Evolutionary conservation across 1,284 basidiomycete species (phyloP), one percentile per base, ranked within the genome.

Genomic region (Wolfiporia cocos): DNA sequence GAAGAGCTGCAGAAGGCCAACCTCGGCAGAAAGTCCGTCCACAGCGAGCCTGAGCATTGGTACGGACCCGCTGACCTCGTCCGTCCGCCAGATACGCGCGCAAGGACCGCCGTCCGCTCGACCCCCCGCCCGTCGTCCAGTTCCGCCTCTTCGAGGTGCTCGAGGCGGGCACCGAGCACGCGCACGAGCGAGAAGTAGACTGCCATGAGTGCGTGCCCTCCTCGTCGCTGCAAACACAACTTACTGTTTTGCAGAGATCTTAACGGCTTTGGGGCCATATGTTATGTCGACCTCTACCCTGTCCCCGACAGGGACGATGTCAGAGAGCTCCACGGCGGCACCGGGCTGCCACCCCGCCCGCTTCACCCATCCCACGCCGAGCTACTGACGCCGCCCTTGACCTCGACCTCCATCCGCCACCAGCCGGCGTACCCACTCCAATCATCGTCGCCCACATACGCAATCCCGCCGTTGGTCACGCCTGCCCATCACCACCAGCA

Each of bases 271-370:
- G 78, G 77, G 7, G 64, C 80, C 14, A 56, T 82, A 2, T 82
- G 80, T 55, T 76, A 75, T 3, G 73, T 78, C 28, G 80, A 83
- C 60, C 65, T 82, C 15, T 82, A 79, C 48, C 71, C 73, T 3
- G 69, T 76, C 7, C 67, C 68, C 21, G 53, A 54, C 4, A 37
- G 51, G 22, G 55, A 56, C 37, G 42, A 46, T n/a, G 39, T n/a
- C 28, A 14, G 14, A 29, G 6, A 28, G 12, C n/a, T n/a, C n/a
- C n/a, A n/a, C n/a, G n/a, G n/a, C n/a, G n/a, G n/a, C n/a, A n/a
- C n/a, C n/a, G n/a, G n/a, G n/a, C n/a, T n/a, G n/a, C n/a, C n/a
- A n/a, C n/a, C n/a, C n/a, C n/a, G n/a, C n/a, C n/a, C n/a, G n/a
- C n/a, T n/a, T n/a, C n/a, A n/a, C n/a, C n/a, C n/a, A n/a, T n/a